Evolutionary conservation across 2,329 filamentous ascomycete genomes (phyloP).

Genomic region (Arthroderma sp.): DNA sequence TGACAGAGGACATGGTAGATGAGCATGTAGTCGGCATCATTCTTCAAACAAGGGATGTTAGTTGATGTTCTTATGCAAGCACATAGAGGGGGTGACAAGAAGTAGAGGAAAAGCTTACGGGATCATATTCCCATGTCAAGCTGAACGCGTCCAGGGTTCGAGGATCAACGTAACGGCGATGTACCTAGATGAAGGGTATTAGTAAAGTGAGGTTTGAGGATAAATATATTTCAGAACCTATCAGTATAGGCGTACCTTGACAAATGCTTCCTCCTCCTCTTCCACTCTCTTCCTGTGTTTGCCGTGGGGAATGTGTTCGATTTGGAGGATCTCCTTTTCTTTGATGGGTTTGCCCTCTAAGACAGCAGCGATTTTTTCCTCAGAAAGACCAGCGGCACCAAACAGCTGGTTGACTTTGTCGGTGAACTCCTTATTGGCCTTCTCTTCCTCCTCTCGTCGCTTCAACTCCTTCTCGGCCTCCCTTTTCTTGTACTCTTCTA

Average conservation of each 20-base stretch:
- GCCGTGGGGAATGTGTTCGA: neutral
- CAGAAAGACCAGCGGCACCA: slow-evolving; percentile 25
- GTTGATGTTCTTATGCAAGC: slow-evolving; percentile 1
- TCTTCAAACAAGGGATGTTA: slow-evolving; percentile 21
- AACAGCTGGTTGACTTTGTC: slow-evolving; percentile 31
- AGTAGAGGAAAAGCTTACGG: slow-evolving; percentile 24
- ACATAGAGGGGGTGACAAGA: neutral
- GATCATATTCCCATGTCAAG: slow-evolving; percentile 37
- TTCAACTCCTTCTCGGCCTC: slow-evolving; percentile 39
- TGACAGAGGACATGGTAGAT: slow-evolving; percentile 64
- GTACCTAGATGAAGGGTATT: slow-evolving; percentile 24
- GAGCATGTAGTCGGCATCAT: slow-evolving; percentile 56
- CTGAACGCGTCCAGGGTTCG: slow-evolving; percentile 37
- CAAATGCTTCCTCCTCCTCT: slow-evolving; percentile 20
- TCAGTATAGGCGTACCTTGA: neutral
- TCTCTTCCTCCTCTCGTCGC: slow-evolving; percentile 40
- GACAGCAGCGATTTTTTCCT: slow-evolving; percentile 34
- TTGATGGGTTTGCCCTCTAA: slow-evolving; percentile 18
- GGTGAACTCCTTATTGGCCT: slow-evolving; percentile 41
- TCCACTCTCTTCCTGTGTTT: neutral
- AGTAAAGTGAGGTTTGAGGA: neutral
- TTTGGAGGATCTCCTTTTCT: neutral
- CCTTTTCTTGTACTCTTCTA: slow-evolving; percentile 42
- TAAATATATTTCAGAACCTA: neutral
- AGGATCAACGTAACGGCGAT: slow-evolving; percentile 36